Conservation (phyloP, 164 flowering plant genomes). For the Umbilicus rupestris region DNA sequence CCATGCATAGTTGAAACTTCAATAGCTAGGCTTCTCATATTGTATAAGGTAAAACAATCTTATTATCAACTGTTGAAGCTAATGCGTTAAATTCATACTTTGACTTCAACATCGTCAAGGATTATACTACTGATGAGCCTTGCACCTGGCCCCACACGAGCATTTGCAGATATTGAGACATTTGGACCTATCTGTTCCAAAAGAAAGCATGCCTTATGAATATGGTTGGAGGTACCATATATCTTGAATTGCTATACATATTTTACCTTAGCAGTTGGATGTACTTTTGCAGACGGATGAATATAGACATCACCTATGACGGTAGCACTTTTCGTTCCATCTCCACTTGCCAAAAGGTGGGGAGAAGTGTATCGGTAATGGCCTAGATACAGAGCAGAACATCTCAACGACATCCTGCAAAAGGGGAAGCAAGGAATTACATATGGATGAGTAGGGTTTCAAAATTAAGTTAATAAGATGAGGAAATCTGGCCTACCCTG, state of each 20-base stretch:
- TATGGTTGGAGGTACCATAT: background rate
- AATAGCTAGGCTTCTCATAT: no score
- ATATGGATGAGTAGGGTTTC: background rate
- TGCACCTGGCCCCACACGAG: slow-evolving; percentile 83
- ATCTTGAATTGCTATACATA: background rate
- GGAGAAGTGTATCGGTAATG: slow-evolving; percentile 65
- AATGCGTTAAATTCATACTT: slow-evolving; percentile 16
- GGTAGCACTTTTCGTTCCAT: slow-evolving; percentile 64
- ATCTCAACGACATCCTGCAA: slow-evolving; percentile 90
- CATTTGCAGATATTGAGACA: slow-evolving; percentile 97
- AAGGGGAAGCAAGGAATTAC: background rate
- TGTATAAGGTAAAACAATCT: no score
- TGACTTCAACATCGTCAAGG: slow-evolving; percentile 90
- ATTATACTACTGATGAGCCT: slow-evolving; percentile 86
- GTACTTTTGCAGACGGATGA: slow-evolving; percentile 98
- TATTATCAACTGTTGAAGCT: no score
- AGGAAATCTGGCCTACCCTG: slow-evolving; percentile 49
- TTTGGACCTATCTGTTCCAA: slow-evolving; percentile 84
- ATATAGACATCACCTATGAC: slow-evolving; percentile 73
- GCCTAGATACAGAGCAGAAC: slow-evolving; percentile 76
- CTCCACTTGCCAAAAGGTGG: slow-evolving; percentile 73
- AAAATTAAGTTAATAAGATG: background rate
- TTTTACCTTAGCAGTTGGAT: slow-evolving; percentile 86
- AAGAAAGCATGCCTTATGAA: background rate
- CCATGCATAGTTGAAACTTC: no score